Evolutionary conservation across 1,139 yeast species (phyloP), one percentile per base, ranked within the genome.

Genomic region (Blastobotrys indianensis): DNA sequence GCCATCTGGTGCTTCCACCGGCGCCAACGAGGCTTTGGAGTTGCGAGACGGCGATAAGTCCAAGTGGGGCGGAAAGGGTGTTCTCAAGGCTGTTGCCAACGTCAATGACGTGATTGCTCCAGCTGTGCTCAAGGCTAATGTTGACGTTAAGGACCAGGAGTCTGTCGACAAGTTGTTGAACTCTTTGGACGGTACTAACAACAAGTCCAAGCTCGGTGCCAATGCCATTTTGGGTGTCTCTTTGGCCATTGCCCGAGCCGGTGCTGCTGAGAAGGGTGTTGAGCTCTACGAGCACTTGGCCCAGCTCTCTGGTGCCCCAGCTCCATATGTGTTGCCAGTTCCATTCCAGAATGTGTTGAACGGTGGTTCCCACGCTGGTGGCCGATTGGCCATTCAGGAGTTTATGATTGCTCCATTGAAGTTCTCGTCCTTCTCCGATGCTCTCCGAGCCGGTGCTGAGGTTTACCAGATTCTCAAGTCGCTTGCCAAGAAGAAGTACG

Each of bases 301-400:
- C 60, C 83, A 80, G 60, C 66, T 88, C 57, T 68, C 95, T 54
- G 74, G 69, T 54, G 66, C 85, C 56, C 75, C 80, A 65, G 66
- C 75, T 65, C 87, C 90, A 69, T 85, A 69, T 69, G 94, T 86
- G 51, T 74, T 86, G 67, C 95, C 95, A 72, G 95, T 88, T 71
- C 95, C 96, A 60, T 86, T 87, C 87, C 92, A 85, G 77, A 90
- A 90, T 75, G 97, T 90, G 59, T 79, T 90, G 72, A 90, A 90
- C 80, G 97, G 97, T 78, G 97, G 97, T 72, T 83, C 94, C 67
- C 97, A 90, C 76, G 97, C 97, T 65, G 97, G 97, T 76, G 97
- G 97, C 77, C 85, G 90, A 67, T 78, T 90, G 61, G 97, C 97
- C 63, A 82, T 90, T 82, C 97, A 90, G 77, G 97, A 90, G 77